These are phyloP conservation scores for Rhodomyrtus psidioides DNA, from an alignment of 441 rosid genomes.

Conservation along the genomic window DNA sequence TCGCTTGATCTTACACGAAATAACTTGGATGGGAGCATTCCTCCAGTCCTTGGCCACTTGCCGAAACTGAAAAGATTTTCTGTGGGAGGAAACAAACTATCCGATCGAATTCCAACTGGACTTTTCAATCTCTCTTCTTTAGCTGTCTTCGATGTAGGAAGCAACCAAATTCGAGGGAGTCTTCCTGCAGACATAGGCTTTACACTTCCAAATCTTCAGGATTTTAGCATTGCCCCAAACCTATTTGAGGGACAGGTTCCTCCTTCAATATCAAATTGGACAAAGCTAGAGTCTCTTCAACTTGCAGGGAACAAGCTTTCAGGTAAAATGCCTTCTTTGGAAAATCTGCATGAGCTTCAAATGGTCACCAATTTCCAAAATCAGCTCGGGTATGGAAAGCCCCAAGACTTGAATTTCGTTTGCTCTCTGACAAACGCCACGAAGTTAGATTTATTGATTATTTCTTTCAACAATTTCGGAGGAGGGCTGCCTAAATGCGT, in stretches of 20 bases:
- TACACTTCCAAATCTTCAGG: neutral
- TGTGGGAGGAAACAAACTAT: neutral
- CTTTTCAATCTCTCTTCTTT: neutral
- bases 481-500: neutral
- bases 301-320: neutral
- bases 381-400: neutral
- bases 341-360: neutral
- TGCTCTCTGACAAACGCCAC: constrained; percentile 4
- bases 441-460: neutral
- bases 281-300: neutral
- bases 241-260: constrained; percentile 5
- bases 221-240: neutral
- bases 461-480: neutral
- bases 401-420: neutral
- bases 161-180: neutral
- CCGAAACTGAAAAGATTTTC: accelerated
- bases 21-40: neutral
- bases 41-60: neutral
- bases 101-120: neutral
- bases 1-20: accelerated
- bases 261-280: constrained; percentile 8
- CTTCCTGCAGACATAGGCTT: constrained; percentile 2
- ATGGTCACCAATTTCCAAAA: neutral
- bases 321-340: constrained; percentile 5
- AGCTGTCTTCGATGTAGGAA: accelerated